Evolutionary conservation across 2,329 filamentous ascomycete genomes (phyloP), one percentile per base, ranked within the genome.

Genomic region (Claviceps paspali): DNA sequence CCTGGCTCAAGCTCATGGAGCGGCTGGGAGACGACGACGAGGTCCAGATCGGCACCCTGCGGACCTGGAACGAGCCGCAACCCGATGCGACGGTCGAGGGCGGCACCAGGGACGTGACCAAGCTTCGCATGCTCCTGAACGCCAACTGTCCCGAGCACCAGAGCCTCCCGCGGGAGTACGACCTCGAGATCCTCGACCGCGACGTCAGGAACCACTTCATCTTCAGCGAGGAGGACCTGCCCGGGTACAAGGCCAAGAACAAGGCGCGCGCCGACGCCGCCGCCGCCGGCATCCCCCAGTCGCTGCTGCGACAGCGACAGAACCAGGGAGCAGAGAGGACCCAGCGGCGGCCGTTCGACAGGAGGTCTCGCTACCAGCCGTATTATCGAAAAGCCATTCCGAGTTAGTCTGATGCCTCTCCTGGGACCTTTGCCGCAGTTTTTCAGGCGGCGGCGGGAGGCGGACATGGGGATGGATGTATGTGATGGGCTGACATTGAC

Each of bases 141-240:
- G 67, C 68, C 17, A 68, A 76, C 36, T 65, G 79, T 35, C 64
- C 72, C 6, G 68, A 76, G 44, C 85, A 93, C 53, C 70, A 79
- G 47, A 62, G 69, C 5, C 67, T 95, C n/a, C 86, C 87, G 9
- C 84, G 84, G 52, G 85, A 93, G 52, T 98, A 95, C 60, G 73
- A 84, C 46, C 63, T 96, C 40, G 77, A 85, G 33, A 68, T 85
- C 33, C 77, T 60, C 38, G 65, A 68, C 35, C 51, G 57, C 38
- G 55, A 72, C n/a, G 75, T 88, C 24, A 75, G 74, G 50, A 95
- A 94, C 58, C 91, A 86, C 15, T 93, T 82, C 54, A 67, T 96
- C 39, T 98, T 98, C 53, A 86, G 82, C 29, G 91, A 98, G 60
- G 86, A 93, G 55, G 85, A 96, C 51, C 70, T 94, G 17, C 82